Evolutionary conservation across 176 grass and related monocot genomes (phyloP), one percentile per base, ranked within the genome.

Genomic region (Oryza longistaminata): DNA sequence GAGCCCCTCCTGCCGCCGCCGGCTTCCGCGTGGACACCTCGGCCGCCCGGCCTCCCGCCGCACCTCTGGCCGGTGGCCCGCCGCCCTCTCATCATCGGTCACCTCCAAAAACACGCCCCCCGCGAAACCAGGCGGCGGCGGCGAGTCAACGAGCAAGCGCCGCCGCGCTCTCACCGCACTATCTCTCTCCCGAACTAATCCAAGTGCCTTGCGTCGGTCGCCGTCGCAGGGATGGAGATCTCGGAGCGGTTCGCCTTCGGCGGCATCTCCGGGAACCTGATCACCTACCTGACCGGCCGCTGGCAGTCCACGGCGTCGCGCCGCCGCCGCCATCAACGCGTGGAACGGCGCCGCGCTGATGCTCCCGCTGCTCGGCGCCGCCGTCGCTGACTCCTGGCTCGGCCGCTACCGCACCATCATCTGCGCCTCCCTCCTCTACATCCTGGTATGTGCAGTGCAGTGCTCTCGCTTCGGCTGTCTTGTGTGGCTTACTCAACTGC

Each of bases 1-100:
- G 35, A 37, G 35, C 35, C 35, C 35, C 35, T 37, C 35, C 39
- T 88, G 70, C 50, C 71, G 52, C 80, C 19, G 66, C 74, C 64
- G 71, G 75, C 74, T 15, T 82, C 82, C 43, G 84, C 82, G 26
- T 93, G 22, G 88, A 95, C 86, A 89, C 64, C 76, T 74, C 21
- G 83, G 91, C 73, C 84, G 83, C 35, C 88, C 83, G 1, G 66
- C 35, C 31, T 86, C 80, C 42, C 80, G 21, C 34, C 15, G 91
- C 81, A 6, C 35, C 35, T 37, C 35, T 6, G 35, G 35, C 35
- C 35, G 35, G 35, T 37, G 35, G 35, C 80, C 26, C 80, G 21
- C 34, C 11, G 91, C 81, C n/a, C 50, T 78, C 74, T 93, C 75
- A 87, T 94, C 68, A 87, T 94, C 62, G 81, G 90, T 94, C n/a